These are phyloP conservation scores for Galerina marginata DNA, from an alignment of 768 basidiomycete genomes.

Conservation along the genomic window DNA sequence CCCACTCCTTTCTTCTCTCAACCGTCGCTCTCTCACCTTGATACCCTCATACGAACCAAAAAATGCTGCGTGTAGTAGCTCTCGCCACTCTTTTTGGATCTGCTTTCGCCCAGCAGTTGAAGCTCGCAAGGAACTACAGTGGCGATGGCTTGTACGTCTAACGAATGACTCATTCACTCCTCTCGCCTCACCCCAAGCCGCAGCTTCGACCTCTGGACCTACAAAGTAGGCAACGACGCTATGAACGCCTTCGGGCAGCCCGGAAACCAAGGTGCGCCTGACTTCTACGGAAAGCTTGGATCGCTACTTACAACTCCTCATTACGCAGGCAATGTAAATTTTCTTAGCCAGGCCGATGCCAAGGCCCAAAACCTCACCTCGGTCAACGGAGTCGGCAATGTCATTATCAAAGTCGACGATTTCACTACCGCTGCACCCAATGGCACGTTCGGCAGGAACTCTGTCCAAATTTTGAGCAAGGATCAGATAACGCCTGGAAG, in stretches of 20 bases:
- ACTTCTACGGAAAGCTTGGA: not conserved
- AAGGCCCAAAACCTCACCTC: not conserved
- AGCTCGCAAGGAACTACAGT: constrained; percentile 9
- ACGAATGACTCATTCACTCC: no score
- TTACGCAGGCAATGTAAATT: constrained; percentile 10
- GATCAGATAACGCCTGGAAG: not conserved
- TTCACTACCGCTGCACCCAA: constrained; percentile 3
- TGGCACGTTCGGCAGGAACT: constrained; percentile 11
- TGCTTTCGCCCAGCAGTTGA: constrained; percentile 7
- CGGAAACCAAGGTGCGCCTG: constrained; percentile 2
- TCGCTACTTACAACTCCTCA: not conserved
- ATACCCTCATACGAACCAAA: not conserved
- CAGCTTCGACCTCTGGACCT: constrained; percentile 14
- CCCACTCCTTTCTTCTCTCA: no score
- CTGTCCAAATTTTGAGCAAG: constrained; percentile 9
- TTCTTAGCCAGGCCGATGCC: not conserved
- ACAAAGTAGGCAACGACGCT: constrained; percentile 10
- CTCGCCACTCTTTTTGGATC: constrained; percentile 9
- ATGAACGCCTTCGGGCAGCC: constrained; percentile 4
- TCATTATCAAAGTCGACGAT: constrained; percentile 12
- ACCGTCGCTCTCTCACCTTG: no score
- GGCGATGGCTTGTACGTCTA: constrained; percentile 7
- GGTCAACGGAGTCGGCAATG: constrained; percentile 6
- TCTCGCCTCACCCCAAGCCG: not conserved
- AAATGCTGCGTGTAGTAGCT: constrained; percentile 11